Evolutionary conservation across 2,329 filamentous ascomycete species (phyloP), one percentile per base, ranked within the genome.

Genomic region (Epichloe sp.): DNA sequence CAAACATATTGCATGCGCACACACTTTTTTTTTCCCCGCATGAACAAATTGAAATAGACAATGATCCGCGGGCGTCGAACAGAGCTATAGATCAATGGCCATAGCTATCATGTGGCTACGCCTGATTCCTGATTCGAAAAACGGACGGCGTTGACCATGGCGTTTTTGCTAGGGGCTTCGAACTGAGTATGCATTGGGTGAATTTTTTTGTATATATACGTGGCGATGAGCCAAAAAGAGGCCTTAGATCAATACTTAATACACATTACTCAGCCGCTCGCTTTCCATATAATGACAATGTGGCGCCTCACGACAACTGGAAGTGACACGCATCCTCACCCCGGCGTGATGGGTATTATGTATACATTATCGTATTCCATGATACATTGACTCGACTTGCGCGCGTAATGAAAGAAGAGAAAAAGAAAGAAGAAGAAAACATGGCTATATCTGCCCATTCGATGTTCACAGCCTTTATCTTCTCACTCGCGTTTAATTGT

Each of bases 401-500:
- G 36, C 36, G 7, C 36, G 31, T 11, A 31, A 31, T 31, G 31
- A 4, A 7, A 1, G 23, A 0, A 26, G 7, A 0, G 6, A 26
- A 26, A 31, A 31, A 3, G 0, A n/a, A 38, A 1, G 15, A 19
- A 35, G 12, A 3, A 42, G 6, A 5, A 19, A 19, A 14, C 8
- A 1, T 19, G 21, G 15, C 21, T 14, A 17, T 3, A 26, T 14
- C 11, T n/a, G 12, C 38, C 12, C 23, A 4, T 4, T 7, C 7
- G 23, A 21, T 35, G 26, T 12, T 8, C 14, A 15, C 46, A 34
- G 21, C 31, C 19, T 34, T 19, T 21, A 3, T 17, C 14, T 12
- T n/a, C 19, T 21, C 14, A 38, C 35, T n/a, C 17, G 36, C 40
- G 68, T 60, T 72, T 76, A 1, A 73, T 74, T 44, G 66, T 65